These are phyloP conservation scores for Ramularia collo-cygni DNA, from an alignment of 2,329 filamentous ascomycete genomes.

Conservation along the genomic window DNA sequence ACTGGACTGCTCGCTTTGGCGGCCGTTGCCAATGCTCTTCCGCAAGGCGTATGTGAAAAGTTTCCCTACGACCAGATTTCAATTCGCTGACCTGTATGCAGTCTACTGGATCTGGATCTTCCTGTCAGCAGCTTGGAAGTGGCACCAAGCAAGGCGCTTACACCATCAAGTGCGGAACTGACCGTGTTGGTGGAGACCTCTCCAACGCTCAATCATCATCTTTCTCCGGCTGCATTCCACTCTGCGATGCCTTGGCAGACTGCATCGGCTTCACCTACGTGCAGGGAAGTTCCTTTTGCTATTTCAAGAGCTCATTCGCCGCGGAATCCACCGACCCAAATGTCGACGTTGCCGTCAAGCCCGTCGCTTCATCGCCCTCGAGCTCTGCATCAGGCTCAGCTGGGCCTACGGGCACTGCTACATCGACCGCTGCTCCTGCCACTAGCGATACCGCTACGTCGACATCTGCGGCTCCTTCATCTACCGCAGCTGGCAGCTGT, in stretches of 20 bases:
- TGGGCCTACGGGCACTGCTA: background rate
- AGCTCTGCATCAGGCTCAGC: background rate
- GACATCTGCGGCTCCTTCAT: too few relatives aligned
- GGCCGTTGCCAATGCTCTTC: conserved; percentile 5
- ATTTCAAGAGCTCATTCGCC: conserved; percentile 9
- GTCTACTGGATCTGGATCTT: background rate
- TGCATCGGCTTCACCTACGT: conserved; percentile 16
- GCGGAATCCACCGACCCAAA: conserved; percentile 2
- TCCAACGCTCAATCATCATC: conserved; percentile 5
- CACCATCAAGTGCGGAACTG: conserved; percentile 7
- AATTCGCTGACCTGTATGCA: background rate
- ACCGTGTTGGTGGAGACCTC: conserved; percentile 9
- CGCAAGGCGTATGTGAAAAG: background rate
- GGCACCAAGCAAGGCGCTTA: conserved; percentile 5
- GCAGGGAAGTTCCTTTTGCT: conserved; percentile 10
- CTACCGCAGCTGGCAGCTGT: too few relatives aligned
- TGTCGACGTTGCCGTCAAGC: conserved; percentile 2
- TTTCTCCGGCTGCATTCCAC: conserved; percentile 20
- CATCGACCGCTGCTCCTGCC: background rate
- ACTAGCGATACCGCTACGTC: background rate
- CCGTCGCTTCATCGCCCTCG: background rate
- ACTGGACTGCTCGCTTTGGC: conserved; percentile 5
- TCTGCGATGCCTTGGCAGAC: conserved; percentile 16
- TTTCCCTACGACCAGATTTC: too few relatives aligned
- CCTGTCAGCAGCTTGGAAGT: conserved; percentile 6